Evolutionary conservation across 352 stramenopile species (phyloP), one percentile per base, ranked within the genome.

Genomic region (Lagenidium giganteum): DNA sequence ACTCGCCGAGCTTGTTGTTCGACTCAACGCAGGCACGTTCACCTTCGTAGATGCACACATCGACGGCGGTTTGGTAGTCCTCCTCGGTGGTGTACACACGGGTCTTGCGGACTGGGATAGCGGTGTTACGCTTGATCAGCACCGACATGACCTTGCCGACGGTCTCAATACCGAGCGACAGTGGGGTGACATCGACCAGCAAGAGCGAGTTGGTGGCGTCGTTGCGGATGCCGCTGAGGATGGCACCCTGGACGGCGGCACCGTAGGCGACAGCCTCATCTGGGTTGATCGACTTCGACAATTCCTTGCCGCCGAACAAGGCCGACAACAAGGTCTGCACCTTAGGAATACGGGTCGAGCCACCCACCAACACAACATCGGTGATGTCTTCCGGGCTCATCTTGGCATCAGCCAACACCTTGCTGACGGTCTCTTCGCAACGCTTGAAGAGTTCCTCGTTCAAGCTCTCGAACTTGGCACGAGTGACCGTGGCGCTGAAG

Each of bases 1-100:
- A 97, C 42, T 92, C 78, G 43, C 87, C 89, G 28, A 97, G 67
- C 65, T 96, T 95, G 69, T 97, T 96, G 81, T 96, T 96, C 37
- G 70, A 83, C 49, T 93, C 82, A 8, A 95, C 84, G 49, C 71
- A 85, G 5, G 81, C 81, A 28, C 87, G 73, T 52, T 97, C 88
- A 32, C 88, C 88, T 65, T 91, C 83, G 65, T 87, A 94, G 26
- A 94, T 85, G 43, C 83, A 84, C 50, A 95, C 87, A 34, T 89
- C 75, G 34, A 88, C 83, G 8, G 67, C 78, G 38, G 88, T 96
- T 67, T 97, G 70, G 56, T 77, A 83, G 57, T 83, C 70, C 45
- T 79, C 70, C 50, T 81, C 70, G 12, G 70, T 83, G 0, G 70
- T 83, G 63, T 83, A 83, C 34, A 83, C 61, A n/a, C 70, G 70